Evolutionary conservation across 768 basidiomycete species (phyloP), one percentile per base, ranked within the genome.

Genomic region (Pleurotus salmoneostramineus): DNA sequence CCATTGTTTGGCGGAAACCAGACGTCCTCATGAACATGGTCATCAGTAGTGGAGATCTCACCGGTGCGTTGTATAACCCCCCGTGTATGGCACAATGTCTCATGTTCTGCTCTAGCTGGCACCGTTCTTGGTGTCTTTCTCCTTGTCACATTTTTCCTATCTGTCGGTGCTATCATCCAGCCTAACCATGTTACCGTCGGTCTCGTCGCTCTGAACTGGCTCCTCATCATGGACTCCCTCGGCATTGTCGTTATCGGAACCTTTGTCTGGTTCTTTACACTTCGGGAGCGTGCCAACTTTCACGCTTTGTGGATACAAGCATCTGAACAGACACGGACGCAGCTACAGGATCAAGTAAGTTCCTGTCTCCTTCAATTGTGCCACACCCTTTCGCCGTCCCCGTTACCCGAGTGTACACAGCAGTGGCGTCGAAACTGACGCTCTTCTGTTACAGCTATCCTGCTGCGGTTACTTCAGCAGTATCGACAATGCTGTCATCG

Each of bases 391-490:
- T 27, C 21, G 14, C 32, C 17, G 27, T 43, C 37, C 12, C 17
- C 33, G 17, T 6, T 27, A 34, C 48, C 48, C 21, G 8, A 8
- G 21, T 8, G 12, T 47, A 6, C 48, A 32, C 48, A 49, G 11
- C 17, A 49, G 7, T 32, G 27, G 27, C 7, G 5, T 6, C 33
- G 48, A 49, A 49, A 49, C 48, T 49, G 48, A 49, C 17, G 10
- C 12, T 10, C 48, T 35, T 36, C 32, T 50, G 37, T 54, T 64
- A 42, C 58, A 95, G 93, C 77, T 93, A 63, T 69, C 72, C 57
- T 95, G 94, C 73, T 96, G 94, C 64, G 94, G 94, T 14, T 96
- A 93, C 71, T 89, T 89, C 67, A 83, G 82, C 61, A 82, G 83
- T 17, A 82, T 82, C 2, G 81, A 88, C 59, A 62, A 75, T 3